Conservation (phyloP, 139 green algal species). For the Chlamydomonas applanata region DNA sequence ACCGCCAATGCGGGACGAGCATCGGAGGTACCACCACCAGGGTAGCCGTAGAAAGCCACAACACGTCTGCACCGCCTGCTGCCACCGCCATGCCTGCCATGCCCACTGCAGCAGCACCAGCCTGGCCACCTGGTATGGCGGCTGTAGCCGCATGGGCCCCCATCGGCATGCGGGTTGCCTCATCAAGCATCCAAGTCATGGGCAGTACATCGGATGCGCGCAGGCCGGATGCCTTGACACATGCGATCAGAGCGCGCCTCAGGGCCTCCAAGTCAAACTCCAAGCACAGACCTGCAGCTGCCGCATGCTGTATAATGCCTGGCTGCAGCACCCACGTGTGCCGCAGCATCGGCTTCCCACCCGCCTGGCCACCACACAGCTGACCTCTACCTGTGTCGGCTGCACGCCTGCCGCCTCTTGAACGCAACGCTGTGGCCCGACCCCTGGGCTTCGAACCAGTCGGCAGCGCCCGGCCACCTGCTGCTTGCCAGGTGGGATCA, state of each 20-base stretch:
- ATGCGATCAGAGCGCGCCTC: constrained; percentile 25
- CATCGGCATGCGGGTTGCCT: background rate
- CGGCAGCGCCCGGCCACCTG: too few relatives aligned
- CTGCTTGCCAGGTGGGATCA: too few relatives aligned
- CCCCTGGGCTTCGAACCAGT: too few relatives aligned
- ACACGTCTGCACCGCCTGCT: background rate
- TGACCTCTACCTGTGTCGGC: too few relatives aligned
- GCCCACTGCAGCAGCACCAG: background rate
- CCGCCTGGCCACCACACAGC: too few relatives aligned
- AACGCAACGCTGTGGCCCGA: too few relatives aligned
- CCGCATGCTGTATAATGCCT: too few relatives aligned
- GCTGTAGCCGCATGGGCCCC: background rate
- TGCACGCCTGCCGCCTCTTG: too few relatives aligned
- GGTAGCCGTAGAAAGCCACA: constrained; percentile 87
- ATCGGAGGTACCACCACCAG: constrained; percentile 86
- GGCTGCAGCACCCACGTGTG: constrained; percentile 32
- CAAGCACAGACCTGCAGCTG: constrained; percentile 24
- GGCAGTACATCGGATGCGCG: background rate
- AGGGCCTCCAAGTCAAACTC: constrained; percentile 50
- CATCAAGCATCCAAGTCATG: background rate
- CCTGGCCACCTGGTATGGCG: background rate
- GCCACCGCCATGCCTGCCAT: too few relatives aligned
- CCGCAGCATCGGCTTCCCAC: background rate
- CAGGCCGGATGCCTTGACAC: background rate
- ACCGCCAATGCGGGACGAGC: constrained; percentile 87